These are phyloP conservation scores for Trichoderma polysporum DNA, from an alignment of 2,329 filamentous ascomycete genomes.

Conservation along the genomic window DNA sequence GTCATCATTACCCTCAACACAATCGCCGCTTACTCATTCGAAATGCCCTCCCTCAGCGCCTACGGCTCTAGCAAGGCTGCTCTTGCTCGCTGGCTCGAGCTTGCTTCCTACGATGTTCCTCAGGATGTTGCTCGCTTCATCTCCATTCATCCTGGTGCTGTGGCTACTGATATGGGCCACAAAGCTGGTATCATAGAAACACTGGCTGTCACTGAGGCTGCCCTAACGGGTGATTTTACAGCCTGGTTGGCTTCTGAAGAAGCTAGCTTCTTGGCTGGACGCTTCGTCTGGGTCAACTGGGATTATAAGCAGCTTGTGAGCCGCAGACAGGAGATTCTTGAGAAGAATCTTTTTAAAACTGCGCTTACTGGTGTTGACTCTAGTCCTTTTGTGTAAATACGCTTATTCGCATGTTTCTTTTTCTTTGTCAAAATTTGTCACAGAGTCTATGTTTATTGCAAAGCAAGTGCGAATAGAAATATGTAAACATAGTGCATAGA, in stretches of 20 bases:
- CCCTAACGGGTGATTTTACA: neutral
- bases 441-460: too few relatives aligned
- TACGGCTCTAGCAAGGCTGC: neutral
- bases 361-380: neutral
- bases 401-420: too few relatives aligned
- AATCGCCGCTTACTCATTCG: neutral
- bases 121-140: neutral
- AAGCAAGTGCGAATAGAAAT: too few relatives aligned
- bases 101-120: neutral
- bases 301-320: neutral
- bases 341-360: neutral
- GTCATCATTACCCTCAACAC: neutral
- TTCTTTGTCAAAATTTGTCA: neutral
- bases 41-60: neutral
- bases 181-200: neutral
- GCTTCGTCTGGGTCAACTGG: constrained; percentile 11
- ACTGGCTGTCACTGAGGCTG: neutral
- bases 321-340: neutral
- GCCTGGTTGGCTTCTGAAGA: constrained; percentile 1
- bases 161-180: neutral
- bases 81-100: neutral
- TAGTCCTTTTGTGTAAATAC: neutral
- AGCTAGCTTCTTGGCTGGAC: constrained; percentile 2
- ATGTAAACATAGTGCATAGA: too few relatives aligned
- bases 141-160: neutral